A percentile compares a stretch with the other conserved stretches of the same genome.
These are phyloP conservation scores for Parafenestella ontariensis DNA, from an alignment of 2,329 filamentous ascomycete genomes.

Conservation along the genomic window DNA sequence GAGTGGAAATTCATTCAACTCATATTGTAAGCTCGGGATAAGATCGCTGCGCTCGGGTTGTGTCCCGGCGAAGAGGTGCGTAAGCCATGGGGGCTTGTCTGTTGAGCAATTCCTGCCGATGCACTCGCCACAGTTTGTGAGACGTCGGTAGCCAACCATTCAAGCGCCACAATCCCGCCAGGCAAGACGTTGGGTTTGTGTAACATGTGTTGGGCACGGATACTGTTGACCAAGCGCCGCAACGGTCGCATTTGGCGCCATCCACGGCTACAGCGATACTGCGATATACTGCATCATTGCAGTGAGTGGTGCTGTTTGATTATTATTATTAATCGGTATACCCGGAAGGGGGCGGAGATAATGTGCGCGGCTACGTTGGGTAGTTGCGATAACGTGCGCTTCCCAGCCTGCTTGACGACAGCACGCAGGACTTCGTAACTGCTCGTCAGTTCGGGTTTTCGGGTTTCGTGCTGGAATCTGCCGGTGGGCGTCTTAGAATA, in stretches of 20 bases:
- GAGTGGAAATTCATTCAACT: too few species aligned
- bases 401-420: neutral
- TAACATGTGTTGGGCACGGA: neutral
- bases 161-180: too few species aligned
- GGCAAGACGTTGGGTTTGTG: neutral
- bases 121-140: conserved; percentile 16
- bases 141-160: neutral
- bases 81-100: conserved; percentile 12
- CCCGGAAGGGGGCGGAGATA: neutral
- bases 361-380: neutral
- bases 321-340: neutral
- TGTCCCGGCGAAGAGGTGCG: neutral
- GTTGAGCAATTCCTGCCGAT: conserved; percentile 21
- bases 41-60: conserved; percentile 1
- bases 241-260: neutral
- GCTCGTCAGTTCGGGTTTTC: neutral
- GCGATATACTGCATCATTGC: neutral
- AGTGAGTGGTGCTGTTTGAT: neutral
- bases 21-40: neutral
- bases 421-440: neutral
- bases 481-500: neutral
- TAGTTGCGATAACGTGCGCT: neutral
- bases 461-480: neutral
- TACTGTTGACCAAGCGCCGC: neutral
- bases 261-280: neutral